Evolutionary conservation across 352 stramenopile species (phyloP).

Genomic region (Phytophthora chlamydospora): DNA sequence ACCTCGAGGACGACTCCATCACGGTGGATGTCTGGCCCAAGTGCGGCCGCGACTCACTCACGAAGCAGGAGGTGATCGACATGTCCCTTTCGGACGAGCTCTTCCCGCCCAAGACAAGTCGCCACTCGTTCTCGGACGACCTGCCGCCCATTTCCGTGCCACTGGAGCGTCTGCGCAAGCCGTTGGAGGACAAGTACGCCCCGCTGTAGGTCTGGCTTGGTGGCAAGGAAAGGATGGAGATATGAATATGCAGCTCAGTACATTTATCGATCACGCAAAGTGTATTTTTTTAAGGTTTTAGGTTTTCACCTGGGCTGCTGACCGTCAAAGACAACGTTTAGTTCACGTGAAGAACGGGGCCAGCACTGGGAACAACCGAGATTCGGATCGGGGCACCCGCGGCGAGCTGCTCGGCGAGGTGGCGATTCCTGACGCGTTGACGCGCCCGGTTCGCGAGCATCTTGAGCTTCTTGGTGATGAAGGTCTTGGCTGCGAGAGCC

Average conservation of each 20-base stretch:
- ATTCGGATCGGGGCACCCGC: constrained; percentile 11
- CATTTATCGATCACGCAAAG: constrained; percentile 5
- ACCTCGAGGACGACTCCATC: constrained; percentile 83
- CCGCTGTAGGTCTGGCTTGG: constrained; percentile 29
- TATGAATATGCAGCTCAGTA: constrained; percentile 13
- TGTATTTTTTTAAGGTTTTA: constrained; percentile 2
- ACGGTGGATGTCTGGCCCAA: constrained; percentile 89
- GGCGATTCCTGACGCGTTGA: constrained; percentile 47
- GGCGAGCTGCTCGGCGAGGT: constrained; percentile 2
- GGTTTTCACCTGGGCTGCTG: not conserved
- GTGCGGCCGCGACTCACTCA: constrained; percentile 80
- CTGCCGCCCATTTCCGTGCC: constrained; percentile 84
- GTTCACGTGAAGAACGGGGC: constrained; percentile 1
- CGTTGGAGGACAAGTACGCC: constrained; percentile 44
- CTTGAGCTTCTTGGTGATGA: constrained; percentile 65
- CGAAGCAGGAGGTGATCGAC: constrained; percentile 83
- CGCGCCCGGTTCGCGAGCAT: constrained; percentile 58
- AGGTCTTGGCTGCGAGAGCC: constrained; percentile 35
- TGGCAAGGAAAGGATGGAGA: not conserved
- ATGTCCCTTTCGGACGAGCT: constrained; percentile 85
- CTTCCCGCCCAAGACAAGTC: constrained; percentile 88
- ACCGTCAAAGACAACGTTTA: constrained; percentile 6
- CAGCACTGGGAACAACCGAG: constrained; percentile 15
- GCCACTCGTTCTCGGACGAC: constrained; percentile 86
- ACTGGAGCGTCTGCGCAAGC: constrained; percentile 58